phyloP scores from a whole-genome alignment of 371 early-diverging fungal species.

The Syncephalastrum monosporum region DNA sequence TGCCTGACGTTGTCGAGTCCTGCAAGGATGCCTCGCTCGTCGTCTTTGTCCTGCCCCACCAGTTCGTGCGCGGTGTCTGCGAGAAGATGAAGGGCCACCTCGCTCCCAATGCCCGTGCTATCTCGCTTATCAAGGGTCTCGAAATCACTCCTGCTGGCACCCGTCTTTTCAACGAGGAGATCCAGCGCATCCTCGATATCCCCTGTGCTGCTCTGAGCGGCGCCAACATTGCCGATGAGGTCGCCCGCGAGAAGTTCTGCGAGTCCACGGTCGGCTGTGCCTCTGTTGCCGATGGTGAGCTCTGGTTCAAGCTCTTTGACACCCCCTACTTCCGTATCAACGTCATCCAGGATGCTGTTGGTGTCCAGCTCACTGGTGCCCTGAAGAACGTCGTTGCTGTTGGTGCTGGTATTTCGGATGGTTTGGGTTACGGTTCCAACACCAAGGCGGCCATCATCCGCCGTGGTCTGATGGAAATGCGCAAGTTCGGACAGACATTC shows the following conservation, averaged over 20 bases:
- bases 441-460: constrained; percentile 98
- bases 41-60: constrained; percentile 96
- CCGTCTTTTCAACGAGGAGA: constrained; percentile 83
- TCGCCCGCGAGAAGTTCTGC: constrained; percentile 92
- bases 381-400: constrained; percentile 99
- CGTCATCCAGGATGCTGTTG: constrained; percentile 83
- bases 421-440: constrained; percentile 87
- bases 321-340: constrained; percentile 86
- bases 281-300: constrained; percentile 65
- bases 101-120: constrained; percentile 72
- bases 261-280: constrained; percentile 94
- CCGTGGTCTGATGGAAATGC: constrained; percentile 95
- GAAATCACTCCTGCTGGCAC: constrained; percentile 73
- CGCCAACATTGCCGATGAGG: constrained; percentile 98
- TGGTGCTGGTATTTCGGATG: constrained; percentile 96
- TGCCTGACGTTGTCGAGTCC: constrained; percentile 76
- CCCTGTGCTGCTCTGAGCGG: constrained; percentile 90
- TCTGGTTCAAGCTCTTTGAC: constrained; percentile 82
- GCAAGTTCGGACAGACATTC: constrained; percentile 85
- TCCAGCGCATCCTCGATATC: constrained; percentile 75
- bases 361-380: constrained; percentile 98
- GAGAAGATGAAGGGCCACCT: constrained; percentile 74
- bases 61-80: constrained; percentile 87
- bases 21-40: constrained; percentile 83
- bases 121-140: constrained; percentile 94